A percentile compares a stretch with the other conserved stretches of the same genome.
These are phyloP conservation scores for Jatropha multifida DNA, from an alignment of 441 rosid species.

Conservation along the genomic window DNA sequence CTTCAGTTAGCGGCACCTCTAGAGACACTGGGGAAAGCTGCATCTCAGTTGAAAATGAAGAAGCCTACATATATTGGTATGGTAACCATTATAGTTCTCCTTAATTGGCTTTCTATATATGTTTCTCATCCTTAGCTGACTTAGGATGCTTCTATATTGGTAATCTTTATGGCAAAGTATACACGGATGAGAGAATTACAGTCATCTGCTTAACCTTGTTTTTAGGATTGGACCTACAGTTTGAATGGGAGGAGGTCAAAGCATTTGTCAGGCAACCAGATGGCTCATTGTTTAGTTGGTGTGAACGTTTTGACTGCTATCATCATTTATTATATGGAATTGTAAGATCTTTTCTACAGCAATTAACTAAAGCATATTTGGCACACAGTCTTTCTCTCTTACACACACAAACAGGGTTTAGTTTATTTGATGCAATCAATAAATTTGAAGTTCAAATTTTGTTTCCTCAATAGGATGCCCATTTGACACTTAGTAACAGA, in stretches of 20 bases:
- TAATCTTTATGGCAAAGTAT: neutral
- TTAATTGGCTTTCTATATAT: neutral
- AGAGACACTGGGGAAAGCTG: conserved; percentile 67
- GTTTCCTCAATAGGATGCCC: neutral
- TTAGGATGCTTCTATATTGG: neutral
- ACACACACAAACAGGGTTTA: neutral
- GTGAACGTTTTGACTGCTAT: conserved; percentile 81
- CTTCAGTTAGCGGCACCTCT: conserved; percentile 73
- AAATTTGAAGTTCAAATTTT: neutral
- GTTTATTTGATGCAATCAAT: neutral
- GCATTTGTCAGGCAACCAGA: conserved; percentile 82
- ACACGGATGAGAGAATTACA: neutral
- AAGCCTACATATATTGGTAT: conserved; percentile 83
- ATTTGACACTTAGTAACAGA: neutral
- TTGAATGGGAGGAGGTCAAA: conserved; percentile 74
- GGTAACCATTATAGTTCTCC: conserved; percentile 42
- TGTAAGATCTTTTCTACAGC: conserved; percentile 44
- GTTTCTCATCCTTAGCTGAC: neutral
- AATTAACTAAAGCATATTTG: neutral
- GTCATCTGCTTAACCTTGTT: conserved; percentile 16
- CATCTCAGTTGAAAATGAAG: conserved; percentile 72
- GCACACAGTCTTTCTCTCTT: neutral
- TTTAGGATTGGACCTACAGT: conserved; percentile 85
- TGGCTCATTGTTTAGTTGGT: conserved; percentile 91
- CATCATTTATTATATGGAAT: conserved; percentile 59